Conservation (phyloP, 495 filamentous ascomycete genomes). For the Penicillium flavigenum region DNA sequence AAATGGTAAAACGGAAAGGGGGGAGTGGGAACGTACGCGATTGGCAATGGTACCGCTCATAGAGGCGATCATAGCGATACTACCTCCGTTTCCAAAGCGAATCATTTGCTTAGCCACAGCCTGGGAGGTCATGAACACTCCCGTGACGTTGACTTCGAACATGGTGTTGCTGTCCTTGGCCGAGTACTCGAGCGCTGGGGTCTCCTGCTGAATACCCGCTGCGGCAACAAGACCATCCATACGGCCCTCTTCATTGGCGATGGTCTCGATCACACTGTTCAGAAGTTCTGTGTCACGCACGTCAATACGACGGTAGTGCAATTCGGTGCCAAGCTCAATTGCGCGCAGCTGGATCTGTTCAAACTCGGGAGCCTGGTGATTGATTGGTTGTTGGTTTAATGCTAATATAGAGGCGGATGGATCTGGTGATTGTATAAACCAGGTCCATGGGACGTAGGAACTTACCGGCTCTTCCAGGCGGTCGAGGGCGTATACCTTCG, state of each 20-base stretch:
- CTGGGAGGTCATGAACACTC: constrained; percentile 72
- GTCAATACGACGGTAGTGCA: constrained; percentile 80
- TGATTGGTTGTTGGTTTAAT: not conserved
- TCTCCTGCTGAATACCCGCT: constrained; percentile 71
- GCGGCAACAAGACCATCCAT: constrained; percentile 77
- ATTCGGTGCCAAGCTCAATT: constrained; percentile 63
- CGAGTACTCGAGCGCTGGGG: constrained; percentile 66
- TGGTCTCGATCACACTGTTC: constrained; percentile 63
- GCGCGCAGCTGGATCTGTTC: constrained; percentile 63
- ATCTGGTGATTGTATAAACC: not conserved
- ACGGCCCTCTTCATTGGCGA: constrained; percentile 68
- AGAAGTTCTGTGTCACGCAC: constrained; percentile 74
- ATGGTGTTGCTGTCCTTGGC: constrained; percentile 65
- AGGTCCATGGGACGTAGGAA: not conserved
- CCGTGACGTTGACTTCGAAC: constrained; percentile 75
- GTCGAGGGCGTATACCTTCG: constrained; percentile 55
- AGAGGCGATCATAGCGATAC: constrained; percentile 69
- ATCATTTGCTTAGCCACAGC: constrained; percentile 75
- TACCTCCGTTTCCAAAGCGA: constrained; percentile 66
- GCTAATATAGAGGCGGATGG: constrained; percentile 45
- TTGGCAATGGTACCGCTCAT: constrained; percentile 76
- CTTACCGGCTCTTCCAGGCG: constrained; percentile 48
- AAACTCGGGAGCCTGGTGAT: constrained; percentile 57
- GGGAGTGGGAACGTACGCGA: constrained; percentile 40
- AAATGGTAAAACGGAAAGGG: constrained; percentile 3